Conservation (phyloP, 2,329 filamentous ascomycete genomes). For the Hypoxylon sp. region DNA sequence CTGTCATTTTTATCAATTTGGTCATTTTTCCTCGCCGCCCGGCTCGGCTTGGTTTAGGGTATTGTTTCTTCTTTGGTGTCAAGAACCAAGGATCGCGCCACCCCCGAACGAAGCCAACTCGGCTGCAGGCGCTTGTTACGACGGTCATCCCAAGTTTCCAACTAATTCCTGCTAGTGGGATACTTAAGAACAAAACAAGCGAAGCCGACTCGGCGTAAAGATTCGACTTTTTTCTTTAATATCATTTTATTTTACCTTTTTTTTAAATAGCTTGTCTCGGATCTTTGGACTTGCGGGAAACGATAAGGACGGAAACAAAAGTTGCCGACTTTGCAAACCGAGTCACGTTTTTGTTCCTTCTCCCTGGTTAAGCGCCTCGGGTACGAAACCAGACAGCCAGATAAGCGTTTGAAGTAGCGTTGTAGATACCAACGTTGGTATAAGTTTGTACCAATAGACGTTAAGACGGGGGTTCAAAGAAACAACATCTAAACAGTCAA, state of each 20-base stretch:
- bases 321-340: no score
- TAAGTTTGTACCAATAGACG: no score
- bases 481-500: no score
- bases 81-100: slow-evolving; percentile 22
- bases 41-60: no score
- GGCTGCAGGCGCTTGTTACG: slow-evolving; percentile 11
- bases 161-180: slow-evolving; percentile 13
- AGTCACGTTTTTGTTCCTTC: no score
- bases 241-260: no score
- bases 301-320: slow-evolving; percentile 11
- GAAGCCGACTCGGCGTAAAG: slow-evolving; percentile 22
- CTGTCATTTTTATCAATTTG: slow-evolving; percentile 22
- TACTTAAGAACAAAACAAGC: slow-evolving; percentile 20
- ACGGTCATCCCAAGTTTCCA: slow-evolving; percentile 13
- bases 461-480: no score
- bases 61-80: slow-evolving; percentile 21
- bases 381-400: no score
- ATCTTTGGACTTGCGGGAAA: slow-evolving; percentile 6
- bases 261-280: slow-evolving; percentile 22
- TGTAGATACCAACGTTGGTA: no score
- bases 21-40: no score
- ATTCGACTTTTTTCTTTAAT: slow-evolving; percentile 6
- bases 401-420: no score
- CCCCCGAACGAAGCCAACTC: slow-evolving; percentile 8
- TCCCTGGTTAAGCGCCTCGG: slow-evolving; percentile 11